These are phyloP conservation scores for Candida manassasensis DNA, from an alignment of 805 yeast species.

Conservation along the genomic window DNA sequence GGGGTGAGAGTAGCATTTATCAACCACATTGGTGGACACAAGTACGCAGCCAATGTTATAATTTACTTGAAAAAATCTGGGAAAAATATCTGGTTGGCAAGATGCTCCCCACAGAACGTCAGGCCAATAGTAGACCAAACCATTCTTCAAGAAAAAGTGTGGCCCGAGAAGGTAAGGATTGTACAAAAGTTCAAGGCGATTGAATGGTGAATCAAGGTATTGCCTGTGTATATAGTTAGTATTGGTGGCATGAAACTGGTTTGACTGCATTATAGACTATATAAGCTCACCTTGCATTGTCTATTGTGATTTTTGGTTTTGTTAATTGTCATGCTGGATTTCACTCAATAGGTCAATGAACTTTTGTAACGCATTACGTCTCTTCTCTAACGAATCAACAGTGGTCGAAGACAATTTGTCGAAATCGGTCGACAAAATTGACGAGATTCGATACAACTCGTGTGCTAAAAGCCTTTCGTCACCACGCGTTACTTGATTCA, in stretches of 20 bases:
- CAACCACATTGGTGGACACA: conserved; percentile 95
- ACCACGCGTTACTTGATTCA: conserved; percentile 42
- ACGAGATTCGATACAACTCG: conserved; percentile 45
- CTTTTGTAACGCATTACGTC: conserved; percentile 44
- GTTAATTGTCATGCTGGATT: no score
- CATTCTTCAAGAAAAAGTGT: conserved; percentile 63
- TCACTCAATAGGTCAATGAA: conserved; percentile 4
- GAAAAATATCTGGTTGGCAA: conserved; percentile 82
- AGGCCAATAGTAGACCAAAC: conserved; percentile 73
- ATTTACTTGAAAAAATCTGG: conserved; percentile 64
- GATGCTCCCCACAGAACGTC: conserved; percentile 74
- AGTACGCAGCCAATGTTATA: conserved; percentile 84
- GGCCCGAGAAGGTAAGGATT: conserved; percentile 64
- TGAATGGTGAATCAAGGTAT: conserved; percentile 49
- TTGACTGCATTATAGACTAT: no score
- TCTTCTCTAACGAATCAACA: conserved; percentile 46
- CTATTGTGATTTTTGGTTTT: no score
- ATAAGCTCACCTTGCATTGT: no score
- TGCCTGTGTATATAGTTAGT: no score
- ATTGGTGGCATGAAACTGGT: no score
- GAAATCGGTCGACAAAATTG: conserved; percentile 31
- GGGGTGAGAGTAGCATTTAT: conserved; percentile 71
- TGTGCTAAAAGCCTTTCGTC: conserved; percentile 37
- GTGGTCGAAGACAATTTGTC: conserved; percentile 36
- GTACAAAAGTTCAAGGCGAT: conserved; percentile 50